Conservation (phyloP, 192 early-diverging fungal genomes). For the Backusella sp. region DNA sequence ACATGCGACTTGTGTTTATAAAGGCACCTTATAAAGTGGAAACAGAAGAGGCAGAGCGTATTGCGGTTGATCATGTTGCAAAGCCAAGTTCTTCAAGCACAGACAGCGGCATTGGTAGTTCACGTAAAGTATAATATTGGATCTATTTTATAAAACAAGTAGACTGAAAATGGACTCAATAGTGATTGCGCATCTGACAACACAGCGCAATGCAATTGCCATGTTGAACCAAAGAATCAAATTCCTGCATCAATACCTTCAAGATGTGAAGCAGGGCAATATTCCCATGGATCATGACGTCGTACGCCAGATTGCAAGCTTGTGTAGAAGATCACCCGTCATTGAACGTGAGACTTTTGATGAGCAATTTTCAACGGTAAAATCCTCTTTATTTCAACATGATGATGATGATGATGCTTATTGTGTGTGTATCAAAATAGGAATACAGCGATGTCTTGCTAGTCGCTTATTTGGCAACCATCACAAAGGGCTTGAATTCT, state of each 20-base stretch:
- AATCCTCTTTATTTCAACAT: no score
- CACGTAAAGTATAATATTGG: constrained; percentile 39
- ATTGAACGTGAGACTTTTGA: constrained; percentile 65
- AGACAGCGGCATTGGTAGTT: constrained; percentile 51
- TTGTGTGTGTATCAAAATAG: constrained; percentile 35
- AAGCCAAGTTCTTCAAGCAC: constrained; percentile 52
- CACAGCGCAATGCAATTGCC: constrained; percentile 77
- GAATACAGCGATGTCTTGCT: constrained; percentile 84
- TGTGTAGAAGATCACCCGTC: constrained; percentile 71
- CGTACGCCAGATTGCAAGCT: constrained; percentile 72
- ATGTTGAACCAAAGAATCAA: constrained; percentile 77
- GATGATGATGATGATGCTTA: background rate
- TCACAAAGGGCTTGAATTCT: constrained; percentile 72
- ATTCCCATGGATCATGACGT: constrained; percentile 71
- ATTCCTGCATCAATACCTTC: constrained; percentile 68
- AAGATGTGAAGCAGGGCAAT: constrained; percentile 60
- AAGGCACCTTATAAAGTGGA: constrained; percentile 72
- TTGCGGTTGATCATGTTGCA: constrained; percentile 86
- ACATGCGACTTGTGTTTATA: constrained; percentile 62
- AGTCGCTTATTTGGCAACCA: constrained; percentile 67
- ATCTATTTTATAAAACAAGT: background rate
- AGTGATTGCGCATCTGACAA: constrained; percentile 70
- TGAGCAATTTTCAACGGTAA: constrained; percentile 70
- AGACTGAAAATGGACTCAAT: background rate
- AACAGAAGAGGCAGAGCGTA: constrained; percentile 84